Evolutionary conservation across 2,329 filamentous ascomycete genomes (phyloP), one percentile per base, ranked within the genome.

Genomic region (Corynespora cassiicola): DNA sequence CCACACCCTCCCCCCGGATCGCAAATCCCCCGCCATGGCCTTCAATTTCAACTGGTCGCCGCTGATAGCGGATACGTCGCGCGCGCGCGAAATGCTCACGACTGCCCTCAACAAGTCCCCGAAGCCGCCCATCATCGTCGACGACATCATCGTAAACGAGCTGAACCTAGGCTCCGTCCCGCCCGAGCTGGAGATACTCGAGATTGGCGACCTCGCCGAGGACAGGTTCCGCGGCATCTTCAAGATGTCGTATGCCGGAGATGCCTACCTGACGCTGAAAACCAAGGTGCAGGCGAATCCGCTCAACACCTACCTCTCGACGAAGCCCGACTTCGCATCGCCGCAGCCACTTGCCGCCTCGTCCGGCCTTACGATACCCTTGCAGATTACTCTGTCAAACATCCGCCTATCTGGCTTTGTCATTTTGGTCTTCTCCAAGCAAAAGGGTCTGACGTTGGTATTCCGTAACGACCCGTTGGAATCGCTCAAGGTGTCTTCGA

Each of bases 1-100:
- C 50, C 60, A 35, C 49, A 33, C 36, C 43, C 38, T 21, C 20
- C 23, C 23, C 19, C 22, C 42, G 25, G 24, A 38, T 32, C 24
- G 31, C 36, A 26, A 32, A n/a, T 14, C 34, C 26, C 22, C 38
- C 42, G 52, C 42, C 73, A 99, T 99, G 94, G 94, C 94, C 58
- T 99, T 99, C 87, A 97, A 97, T 79, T 99, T 99, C 88, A 97
- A 97, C 89, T 99, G 94, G 94, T 96, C 90, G 81, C 94, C 94
- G 66, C 81, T 99, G 54, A 94, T 95, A 75, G 92, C 92, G 65
- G 94, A 97, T 75, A 92, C 89, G 63, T 83, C 87, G 67, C 87
- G 90, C 58, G 92, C 94, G 34, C 88, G 91, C 69, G 91, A 97
- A 68, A 87, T 97, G 70, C 81, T 99, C 59, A 99, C 94, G 17